Percentiles rank a stretch among this genome's conserved stretches.
These are phyloP conservation scores for Zasmidium citrigriseum DNA, from an alignment of 2,329 filamentous ascomycete genomes.

Conservation along the genomic window DNA sequence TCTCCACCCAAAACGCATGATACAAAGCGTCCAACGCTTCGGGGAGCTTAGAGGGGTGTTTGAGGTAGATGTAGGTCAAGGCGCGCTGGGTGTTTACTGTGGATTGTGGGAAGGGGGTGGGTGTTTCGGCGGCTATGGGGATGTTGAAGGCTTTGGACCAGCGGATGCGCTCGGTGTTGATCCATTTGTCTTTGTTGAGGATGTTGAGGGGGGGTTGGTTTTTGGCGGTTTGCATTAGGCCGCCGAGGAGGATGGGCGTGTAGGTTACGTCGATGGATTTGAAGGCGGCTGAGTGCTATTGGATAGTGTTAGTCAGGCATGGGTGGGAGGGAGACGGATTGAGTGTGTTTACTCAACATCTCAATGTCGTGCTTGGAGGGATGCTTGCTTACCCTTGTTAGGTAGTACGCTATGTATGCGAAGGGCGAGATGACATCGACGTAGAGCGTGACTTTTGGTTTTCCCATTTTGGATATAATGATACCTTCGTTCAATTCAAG, in stretches of 20 bases:
- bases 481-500: too few species aligned
- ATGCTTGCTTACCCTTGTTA: slow-evolving; percentile 49
- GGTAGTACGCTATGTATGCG: slow-evolving; percentile 60
- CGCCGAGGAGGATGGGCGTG: slow-evolving; percentile 61
- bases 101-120: slow-evolving; percentile 55
- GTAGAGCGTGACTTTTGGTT: slow-evolving; percentile 56
- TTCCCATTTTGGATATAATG: neutral
- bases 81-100: slow-evolving; percentile 56
- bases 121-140: slow-evolving; percentile 49
- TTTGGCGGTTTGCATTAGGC: slow-evolving; percentile 58
- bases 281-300: slow-evolving; percentile 58
- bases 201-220: slow-evolving; percentile 58
- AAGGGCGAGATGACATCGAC: slow-evolving; percentile 63
- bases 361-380: neutral
- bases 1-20: slow-evolving; percentile 54
- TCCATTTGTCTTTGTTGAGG: slow-evolving; percentile 64
- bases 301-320: neutral
- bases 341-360: slow-evolving; percentile 8
- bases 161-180: slow-evolving; percentile 54
- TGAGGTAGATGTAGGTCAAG: slow-evolving; percentile 49
- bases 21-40: slow-evolving; percentile 51
- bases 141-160: slow-evolving; percentile 57
- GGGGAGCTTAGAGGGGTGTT: slow-evolving; percentile 44
- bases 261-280: slow-evolving; percentile 56
- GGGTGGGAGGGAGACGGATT: neutral